Evolutionary conservation across 805 yeast genomes (phyloP), one percentile per base, ranked within the genome.

Genomic region (Barnettozyma vustinii): DNA sequence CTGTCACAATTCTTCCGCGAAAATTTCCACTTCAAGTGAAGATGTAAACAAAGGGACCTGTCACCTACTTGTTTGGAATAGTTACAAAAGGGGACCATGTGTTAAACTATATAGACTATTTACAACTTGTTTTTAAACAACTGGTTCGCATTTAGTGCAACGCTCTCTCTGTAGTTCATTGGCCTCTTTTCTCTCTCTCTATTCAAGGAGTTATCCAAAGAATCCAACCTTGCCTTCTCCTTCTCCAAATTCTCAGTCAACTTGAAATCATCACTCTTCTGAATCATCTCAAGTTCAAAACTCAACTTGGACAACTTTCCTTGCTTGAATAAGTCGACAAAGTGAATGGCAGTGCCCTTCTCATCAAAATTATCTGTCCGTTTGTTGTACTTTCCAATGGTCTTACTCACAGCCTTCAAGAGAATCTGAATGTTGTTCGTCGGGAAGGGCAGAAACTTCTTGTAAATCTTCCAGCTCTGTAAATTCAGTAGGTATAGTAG

Each of bases 401-500:
- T 68, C 63, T 63, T 68, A 12, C 81, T 80, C 9, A 83, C 70
- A 15, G 73, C 67, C 42, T 62, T 61, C 32, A 88, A 63, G 19
- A 89, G 69, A 49, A 73, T 78, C 48, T 77, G 73, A 2, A 89
- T 71, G 53, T 83, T 77, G 62, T 90, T 90, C 0, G 96, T 87
- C 1, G 96, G 96, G 30, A 70, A 67, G 9, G 68, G 56, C 54
- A 79, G 63, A 57, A 72, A 83, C 45, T 74, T 71, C 1, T 52
- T 45, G 51, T 66, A 65, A 8, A 56, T 37, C 20, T 35, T 50
- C 52, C 63, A 57, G 19, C 55, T 79, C 52, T 79, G 84, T 16
- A 82, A 62, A 60, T 94, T 92, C 67, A 91, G 68, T 20, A 85
- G 67, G 58, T 73, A 94, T 26, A 92, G 70, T 33, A 92, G 67